Conservation (phyloP, 208 protist species). For the Histomonas meleagridis region DNA sequence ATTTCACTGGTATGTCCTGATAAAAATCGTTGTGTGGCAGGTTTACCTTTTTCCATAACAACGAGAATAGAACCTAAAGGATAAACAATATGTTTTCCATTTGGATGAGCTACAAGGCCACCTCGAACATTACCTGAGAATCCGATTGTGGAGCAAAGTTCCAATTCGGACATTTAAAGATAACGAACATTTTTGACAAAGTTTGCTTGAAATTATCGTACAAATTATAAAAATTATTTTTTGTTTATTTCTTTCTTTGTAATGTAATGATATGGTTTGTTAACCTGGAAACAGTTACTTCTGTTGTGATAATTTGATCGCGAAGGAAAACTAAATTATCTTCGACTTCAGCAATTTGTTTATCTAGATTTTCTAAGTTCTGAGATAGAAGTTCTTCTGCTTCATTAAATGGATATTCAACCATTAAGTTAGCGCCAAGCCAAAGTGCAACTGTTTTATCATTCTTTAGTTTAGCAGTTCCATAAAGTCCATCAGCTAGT, state of each 20-base stretch:
- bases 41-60: constrained; percentile 62
- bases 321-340: constrained; percentile 2
- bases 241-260: background rate
- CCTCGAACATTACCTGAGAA: constrained; percentile 57
- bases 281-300: constrained; percentile 24
- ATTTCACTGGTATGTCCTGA: constrained; percentile 75
- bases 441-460: background rate
- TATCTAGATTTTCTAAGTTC: background rate
- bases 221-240: too few relatives aligned
- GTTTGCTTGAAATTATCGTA: too few relatives aligned
- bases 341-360: background rate
- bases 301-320: constrained; percentile 31
- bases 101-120: constrained; percentile 68
- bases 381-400: background rate
- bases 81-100: constrained; percentile 71
- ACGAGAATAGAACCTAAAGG: constrained; percentile 71
- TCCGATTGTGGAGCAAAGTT: constrained; percentile 35
- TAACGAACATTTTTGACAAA: too few relatives aligned
- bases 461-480: background rate
- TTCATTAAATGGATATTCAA: constrained; percentile 15
- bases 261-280: background rate
- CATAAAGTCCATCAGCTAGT: background rate
- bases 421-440: constrained; percentile 35
- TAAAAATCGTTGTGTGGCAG: constrained; percentile 35
- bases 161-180: constrained; percentile 34